Percentiles rank a stretch among this genome's conserved stretches.
Conservation (phyloP, 164 flowering plant species). For the Akebia trifoliata region DNA sequence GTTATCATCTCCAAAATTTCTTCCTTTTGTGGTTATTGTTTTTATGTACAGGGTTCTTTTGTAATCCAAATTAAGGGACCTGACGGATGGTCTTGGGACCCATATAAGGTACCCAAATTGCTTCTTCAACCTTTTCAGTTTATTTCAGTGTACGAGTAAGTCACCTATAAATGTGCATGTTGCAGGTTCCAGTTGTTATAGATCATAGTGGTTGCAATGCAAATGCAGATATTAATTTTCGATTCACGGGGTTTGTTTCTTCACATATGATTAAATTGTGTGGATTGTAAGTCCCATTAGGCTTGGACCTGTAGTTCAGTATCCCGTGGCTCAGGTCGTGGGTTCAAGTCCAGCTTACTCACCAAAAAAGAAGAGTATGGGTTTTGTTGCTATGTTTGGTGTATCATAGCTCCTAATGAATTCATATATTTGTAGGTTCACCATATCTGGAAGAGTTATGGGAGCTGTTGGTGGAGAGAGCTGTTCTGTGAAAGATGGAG, state of each 20-base stretch:
- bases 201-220: constrained; percentile 86
- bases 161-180: constrained; percentile 4
- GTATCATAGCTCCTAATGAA: not conserved
- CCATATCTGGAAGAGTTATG: constrained; percentile 76
- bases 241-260: constrained; percentile 77
- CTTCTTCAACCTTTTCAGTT: not conserved
- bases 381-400: constrained; percentile 2
- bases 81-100: constrained; percentile 96
- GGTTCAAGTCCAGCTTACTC: no score
- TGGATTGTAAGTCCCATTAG: no score
- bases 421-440: constrained; percentile 48
- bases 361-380: no score
- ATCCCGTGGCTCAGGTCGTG: no score
- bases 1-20: not conserved
- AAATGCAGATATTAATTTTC: constrained; percentile 89
- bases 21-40: not conserved
- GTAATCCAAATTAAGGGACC: constrained; percentile 79
- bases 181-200: constrained; percentile 79
- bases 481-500: constrained; percentile 63
- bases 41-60: constrained; percentile 70
- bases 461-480: constrained; percentile 95
- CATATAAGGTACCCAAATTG: constrained; percentile 52
- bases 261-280: constrained; percentile 1
- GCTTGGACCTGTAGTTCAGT: no score
- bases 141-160: not conserved